Evolutionary conservation across 2,329 filamentous ascomycete species (phyloP).

Genomic region (Elsinoe necatrix): DNA sequence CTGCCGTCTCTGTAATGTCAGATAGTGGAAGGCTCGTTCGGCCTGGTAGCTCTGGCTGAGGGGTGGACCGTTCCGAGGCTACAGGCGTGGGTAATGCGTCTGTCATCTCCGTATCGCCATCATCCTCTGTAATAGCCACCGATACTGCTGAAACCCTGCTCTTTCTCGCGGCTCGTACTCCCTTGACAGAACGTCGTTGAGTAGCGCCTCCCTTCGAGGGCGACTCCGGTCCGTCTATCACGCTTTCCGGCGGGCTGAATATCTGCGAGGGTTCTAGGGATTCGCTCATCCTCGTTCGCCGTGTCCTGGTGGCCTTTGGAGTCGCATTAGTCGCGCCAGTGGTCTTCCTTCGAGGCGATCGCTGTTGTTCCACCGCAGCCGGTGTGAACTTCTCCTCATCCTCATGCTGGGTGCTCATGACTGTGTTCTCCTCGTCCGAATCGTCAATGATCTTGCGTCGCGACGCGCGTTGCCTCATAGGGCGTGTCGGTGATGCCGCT

Average conservation of each 20-base stretch:
- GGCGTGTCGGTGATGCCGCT: conserved; percentile 40
- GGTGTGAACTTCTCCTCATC: conserved; percentile 74
- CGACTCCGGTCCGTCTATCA: conserved; percentile 39
- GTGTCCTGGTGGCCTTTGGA: conserved; percentile 32
- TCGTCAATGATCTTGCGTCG: conserved; percentile 67
- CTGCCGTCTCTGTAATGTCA: conserved; percentile 61
- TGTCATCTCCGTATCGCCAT: conserved; percentile 14
- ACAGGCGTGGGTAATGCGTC: conserved; percentile 15
- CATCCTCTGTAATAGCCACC: conserved; percentile 23
- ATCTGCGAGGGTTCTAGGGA: conserved; percentile 53
- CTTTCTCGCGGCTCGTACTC: conserved; percentile 38
- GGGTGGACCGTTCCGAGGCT: conserved; percentile 32
- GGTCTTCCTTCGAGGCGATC: conserved; percentile 48
- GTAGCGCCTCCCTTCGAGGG: conserved; percentile 51
- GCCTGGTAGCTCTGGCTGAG: conserved; percentile 33
- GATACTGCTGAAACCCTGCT: conserved; percentile 32
- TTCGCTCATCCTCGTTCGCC: conserved; percentile 41
- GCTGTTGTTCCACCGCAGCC: conserved; percentile 52
- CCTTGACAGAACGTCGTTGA: conserved; percentile 56
- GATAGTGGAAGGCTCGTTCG: conserved; percentile 53
- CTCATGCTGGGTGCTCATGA: conserved; percentile 45
- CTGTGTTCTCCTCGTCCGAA: conserved; percentile 57
- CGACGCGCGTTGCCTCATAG: conserved; percentile 52
- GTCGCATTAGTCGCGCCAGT: conserved; percentile 39
- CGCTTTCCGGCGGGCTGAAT: conserved; percentile 49